These are phyloP conservation scores for Mycena rosella DNA, from an alignment of 768 basidiomycete genomes.

Conservation along the genomic window DNA sequence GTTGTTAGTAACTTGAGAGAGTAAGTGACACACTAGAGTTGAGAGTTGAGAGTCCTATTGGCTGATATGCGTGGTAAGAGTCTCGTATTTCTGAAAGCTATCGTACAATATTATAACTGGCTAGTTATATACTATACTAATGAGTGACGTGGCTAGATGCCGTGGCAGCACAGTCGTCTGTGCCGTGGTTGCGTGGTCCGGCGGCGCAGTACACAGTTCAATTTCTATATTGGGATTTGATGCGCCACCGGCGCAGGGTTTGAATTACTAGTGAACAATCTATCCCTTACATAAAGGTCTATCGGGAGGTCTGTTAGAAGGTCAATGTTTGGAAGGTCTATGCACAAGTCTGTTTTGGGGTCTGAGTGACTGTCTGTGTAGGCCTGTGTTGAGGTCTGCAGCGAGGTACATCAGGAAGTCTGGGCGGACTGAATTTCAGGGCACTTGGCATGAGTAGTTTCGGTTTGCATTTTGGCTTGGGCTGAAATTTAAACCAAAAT, in stretches of 20 bases:
- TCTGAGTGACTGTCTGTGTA: no score
- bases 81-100: not conserved
- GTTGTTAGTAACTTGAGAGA: not conserved
- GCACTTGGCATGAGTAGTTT: no score
- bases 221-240: not conserved
- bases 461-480: no score
- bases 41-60: slow-evolving; percentile 4
- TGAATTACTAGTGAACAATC: slow-evolving; percentile 8
- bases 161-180: no score
- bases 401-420: no score
- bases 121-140: slow-evolving; percentile 7
- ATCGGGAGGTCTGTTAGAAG: no score
- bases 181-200: not conserved
- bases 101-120: not conserved
- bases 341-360: no score
- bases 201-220: not conserved
- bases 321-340: no score
- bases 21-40: slow-evolving; percentile 12
- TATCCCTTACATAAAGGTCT: slow-evolving; percentile 20
- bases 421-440: no score
- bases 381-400: no score
- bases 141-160: not conserved
- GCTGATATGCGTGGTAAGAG: not conserved
- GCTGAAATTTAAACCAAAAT: no score
- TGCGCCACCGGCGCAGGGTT: not conserved